Evolutionary conservation across 805 yeast species (phyloP), one percentile per base, ranked within the genome.

Genomic region (Starmera dryadoides): DNA sequence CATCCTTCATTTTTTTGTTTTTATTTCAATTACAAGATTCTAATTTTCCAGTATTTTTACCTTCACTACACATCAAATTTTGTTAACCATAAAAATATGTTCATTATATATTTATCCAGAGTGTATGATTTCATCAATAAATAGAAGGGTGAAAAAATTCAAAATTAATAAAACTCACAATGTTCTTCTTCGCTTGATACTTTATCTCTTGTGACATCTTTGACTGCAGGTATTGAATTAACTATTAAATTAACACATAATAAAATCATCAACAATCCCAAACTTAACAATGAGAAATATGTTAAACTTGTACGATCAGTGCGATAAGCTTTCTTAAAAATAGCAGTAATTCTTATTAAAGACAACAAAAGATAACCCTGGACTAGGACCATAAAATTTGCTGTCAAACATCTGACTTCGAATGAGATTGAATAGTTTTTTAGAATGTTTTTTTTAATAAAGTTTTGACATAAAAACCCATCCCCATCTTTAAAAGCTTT

Each of bases 1-100:
- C 45, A 42, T 42, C 45, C 45, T 42, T 42, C 45, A 42, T 39
- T 42, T 38, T 42, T n/a, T n/a, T n/a, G n/a, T n/a, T n/a, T n/a
- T 42, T 41, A 38, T 35, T 38, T 38, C 38, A 11, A n/a, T 41
- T 38, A 10, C 10, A 10, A 22, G 10, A 10, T 10, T 10, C 25
- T 10, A n/a, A n/a, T n/a, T n/a, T n/a, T n/a, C n/a, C n/a, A n/a
- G n/a, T n/a, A n/a, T n/a, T n/a, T n/a, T n/a, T n/a, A n/a, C n/a
- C n/a, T n/a, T n/a, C n/a, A n/a, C n/a, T n/a, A n/a, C n/a, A n/a
- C n/a, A n/a, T n/a, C n/a, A n/a, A n/a, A n/a, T n/a, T n/a, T n/a
- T n/a, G n/a, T n/a, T n/a, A n/a, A n/a, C n/a, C n/a, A n/a, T n/a
- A n/a, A n/a, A n/a, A n/a, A n/a, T n/a, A n/a, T n/a, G n/a, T n/a